Conservation (phyloP, 225 moss, liverwort and hornwort species). For the Pleurozium schreberi region DNA sequence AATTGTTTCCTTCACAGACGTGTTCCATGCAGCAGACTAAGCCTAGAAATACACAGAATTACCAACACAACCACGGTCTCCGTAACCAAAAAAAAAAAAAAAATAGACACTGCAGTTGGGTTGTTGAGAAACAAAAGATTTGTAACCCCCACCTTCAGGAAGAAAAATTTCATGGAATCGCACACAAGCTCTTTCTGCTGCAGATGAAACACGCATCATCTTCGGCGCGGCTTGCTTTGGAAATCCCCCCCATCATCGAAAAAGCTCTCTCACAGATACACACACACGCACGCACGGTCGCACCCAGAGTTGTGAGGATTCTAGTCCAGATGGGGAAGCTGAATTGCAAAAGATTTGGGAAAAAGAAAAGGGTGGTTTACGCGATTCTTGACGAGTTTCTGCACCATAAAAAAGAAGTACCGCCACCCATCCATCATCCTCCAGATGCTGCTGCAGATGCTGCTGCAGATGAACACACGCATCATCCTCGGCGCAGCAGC, state of each 20-base stretch:
- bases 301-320: neutral
- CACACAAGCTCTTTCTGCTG: conserved; percentile 19
- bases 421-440: neutral
- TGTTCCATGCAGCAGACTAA: neutral
- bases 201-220: conserved; percentile 1
- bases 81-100: no score
- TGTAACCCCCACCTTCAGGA: conserved; percentile 2
- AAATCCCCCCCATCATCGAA: neutral
- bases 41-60: neutral
- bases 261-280: neutral
- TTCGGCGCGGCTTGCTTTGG: conserved; percentile 10
- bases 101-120: neutral
- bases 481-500: neutral
- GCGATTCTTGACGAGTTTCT: neutral
- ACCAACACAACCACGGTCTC: neutral
- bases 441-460: neutral
- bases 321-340: neutral
- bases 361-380: neutral
- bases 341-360: neutral
- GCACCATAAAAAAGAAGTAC: conserved; percentile 9
- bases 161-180: neutral
- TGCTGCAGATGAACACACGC: neutral
- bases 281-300: neutral
- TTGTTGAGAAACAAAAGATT: neutral
- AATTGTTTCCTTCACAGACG: neutral